Evolutionary conservation across 2,329 filamentous ascomycete genomes (phyloP), one percentile per base, ranked within the genome.

Genomic region (Elsinoe fawcettii): DNA sequence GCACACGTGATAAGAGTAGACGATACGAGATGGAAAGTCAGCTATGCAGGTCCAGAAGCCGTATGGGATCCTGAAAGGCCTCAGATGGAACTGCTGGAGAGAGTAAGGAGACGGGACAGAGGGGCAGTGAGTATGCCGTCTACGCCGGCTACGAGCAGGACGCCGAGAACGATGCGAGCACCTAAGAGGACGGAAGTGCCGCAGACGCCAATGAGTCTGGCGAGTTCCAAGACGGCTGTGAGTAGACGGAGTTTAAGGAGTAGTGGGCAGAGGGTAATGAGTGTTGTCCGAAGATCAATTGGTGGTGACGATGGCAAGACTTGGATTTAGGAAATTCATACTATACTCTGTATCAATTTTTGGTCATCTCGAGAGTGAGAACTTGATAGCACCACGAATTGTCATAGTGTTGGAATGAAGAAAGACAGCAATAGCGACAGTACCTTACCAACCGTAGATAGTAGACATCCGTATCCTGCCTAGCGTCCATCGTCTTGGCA

Each of bases 21-120:
- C 49, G 70, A 73, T 39, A 70, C 69, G 68, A 66, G 65, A 57
- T 74, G 73, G 73, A 72, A 70, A 58, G 71, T 74, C 58, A 69
- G 64, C 59, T 74, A 75, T 59, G 66, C 64, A 8, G 61, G 66
- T 60, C 66, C 64, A 58, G 56, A 62, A 59, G 58, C 66, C 57
- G 61, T 4, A 62, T 67, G 58, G 56, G 71, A 61, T 63, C 63
- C 63, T 64, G 65, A 65, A 51, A 57, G 47, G 56, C 66, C 56
- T 62, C 63, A 55, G 58, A 60, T 54, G 59, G 64, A 22, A 64
- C 64, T 63, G 62, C 61, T 23, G 61, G 63, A 49, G 51, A 62
- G 54, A 53, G 58, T 57, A 59, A 63, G 60, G 57, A 58, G 60
- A 57, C 41, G 43, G 32, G 37, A 59, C 16, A 51, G 57, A 39